Conservation (phyloP, 2,329 filamentous ascomycete species). For the Xylariales sp. region DNA sequence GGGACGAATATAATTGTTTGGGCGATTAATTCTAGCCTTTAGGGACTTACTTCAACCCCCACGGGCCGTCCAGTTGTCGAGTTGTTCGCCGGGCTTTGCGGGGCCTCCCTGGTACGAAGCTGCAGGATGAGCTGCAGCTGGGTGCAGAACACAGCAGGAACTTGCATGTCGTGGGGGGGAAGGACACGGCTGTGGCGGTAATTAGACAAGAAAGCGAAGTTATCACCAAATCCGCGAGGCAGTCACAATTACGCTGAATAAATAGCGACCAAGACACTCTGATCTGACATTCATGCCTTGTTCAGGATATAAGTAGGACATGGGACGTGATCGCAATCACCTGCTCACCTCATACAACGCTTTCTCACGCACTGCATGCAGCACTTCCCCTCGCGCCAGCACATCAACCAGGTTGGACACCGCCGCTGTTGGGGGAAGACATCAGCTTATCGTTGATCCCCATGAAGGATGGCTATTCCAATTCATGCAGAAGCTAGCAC, state of each 20-base stretch:
- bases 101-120: conserved; percentile 11
- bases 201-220: conserved; percentile 11
- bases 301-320: conserved; percentile 8
- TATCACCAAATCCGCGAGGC: conserved; percentile 4
- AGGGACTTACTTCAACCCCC: conserved; percentile 22
- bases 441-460: conserved; percentile 28
- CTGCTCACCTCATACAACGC: conserved; percentile 28
- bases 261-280: conserved; percentile 18
- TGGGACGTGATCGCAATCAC: conserved; percentile 31
- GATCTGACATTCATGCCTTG: conserved; percentile 13
- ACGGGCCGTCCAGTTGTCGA: conserved; percentile 16
- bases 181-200: conserved; percentile 30
- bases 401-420: conserved; percentile 31
- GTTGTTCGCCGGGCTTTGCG: conserved; percentile 23
- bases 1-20: not conserved
- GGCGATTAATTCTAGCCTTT: conserved; percentile 8
- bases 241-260: conserved; percentile 6
- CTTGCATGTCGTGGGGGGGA: conserved; percentile 30
- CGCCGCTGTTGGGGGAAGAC: conserved; percentile 5
- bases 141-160: conserved; percentile 23
- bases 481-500: conserved; percentile 11
- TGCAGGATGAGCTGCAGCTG: conserved; percentile 30
- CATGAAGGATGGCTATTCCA: conserved; percentile 19
- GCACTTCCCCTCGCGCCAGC: conserved; percentile 25
- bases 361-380: conserved; percentile 37